Base-by-base conservation (phyloP, 306 rosid species). In the Vigna unguiculata region DNA sequence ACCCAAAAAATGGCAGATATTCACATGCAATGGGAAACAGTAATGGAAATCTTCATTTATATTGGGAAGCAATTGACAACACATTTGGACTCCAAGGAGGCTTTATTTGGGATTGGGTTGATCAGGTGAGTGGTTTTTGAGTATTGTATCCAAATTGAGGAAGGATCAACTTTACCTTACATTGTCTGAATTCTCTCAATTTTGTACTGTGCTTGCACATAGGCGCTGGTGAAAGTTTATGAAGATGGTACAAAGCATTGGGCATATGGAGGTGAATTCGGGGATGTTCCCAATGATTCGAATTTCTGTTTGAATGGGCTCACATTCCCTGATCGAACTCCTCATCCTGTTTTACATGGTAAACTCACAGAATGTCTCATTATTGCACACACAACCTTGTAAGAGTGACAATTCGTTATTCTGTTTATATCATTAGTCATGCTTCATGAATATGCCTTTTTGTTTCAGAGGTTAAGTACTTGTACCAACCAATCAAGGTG, bases 101-200 rank as follows among this genome's bases (percentile, higher is more conserved):
- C 78, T 95, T 95, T 83, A 92, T 95, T 83, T 95, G 98, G 98
- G 98, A 95, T 5, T 95, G 98, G 98, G 98, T 89, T 83, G 97
- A 95, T 85, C 96, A 95, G 87, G 98, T 87, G 19, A 71, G 46
- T 60, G 15, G 72, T 74, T 74, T 40, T 36, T 55, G 28, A 48
- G 77, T 53, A 77, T 46, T 65, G 49, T 49, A 68, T 52, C 11
- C 61, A 58, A 40, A 38, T 77, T 32, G n/a, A 77, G 69, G 63
- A 67, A 45, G 61, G 20, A 46, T 75, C 55, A 61, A 57, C 53
- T 40, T 65, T 19, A 20, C 34, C 20, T 40, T 20, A 20, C 43
- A 9, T 41, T 40, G 52, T 65, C 30, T 22, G 4, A 19, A 9
- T n/a, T 65, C 46, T 64, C 45, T 64, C 19, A 70, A 36, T 49